Evolutionary conservation across 2,329 filamentous ascomycete genomes (phyloP), one percentile per base, ranked within the genome.

Genomic region (Aspergillus sp.): DNA sequence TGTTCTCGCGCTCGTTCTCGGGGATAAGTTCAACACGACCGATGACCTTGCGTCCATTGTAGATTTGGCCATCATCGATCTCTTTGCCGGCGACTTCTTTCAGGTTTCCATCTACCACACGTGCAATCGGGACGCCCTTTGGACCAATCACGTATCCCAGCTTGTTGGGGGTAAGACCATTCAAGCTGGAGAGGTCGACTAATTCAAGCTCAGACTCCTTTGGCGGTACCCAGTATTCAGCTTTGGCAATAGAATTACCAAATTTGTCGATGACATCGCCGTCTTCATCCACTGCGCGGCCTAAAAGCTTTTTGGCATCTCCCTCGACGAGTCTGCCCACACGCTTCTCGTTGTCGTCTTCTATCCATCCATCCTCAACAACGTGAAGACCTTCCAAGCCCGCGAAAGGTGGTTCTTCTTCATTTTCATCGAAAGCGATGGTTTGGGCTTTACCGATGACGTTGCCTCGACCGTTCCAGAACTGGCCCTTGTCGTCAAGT

Each of bases 391-490:
- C 68, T 31, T 75, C 65, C 2, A 74, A 56, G 10, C 71, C 73
- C 11, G 73, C 62, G 42, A 76, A 68, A 6, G 67, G 64, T 6
- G 65, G 62, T 45, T 72, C 69, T 4, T 62, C 56, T 10, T 66
- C 65, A 10, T 59, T 52, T 0, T 71, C 68, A 43, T 69, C 62
- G 11, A 65, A 43, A 4, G 67, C 62, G 3, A 69, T 53, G 0
- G 67, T 63, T 48, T 78, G 71, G 49, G 82, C 78, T 50, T 76
- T 77, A 33, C 81, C 82, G 48, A 85, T 74, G 49, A 85, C 72
- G 35, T 82, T 81, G 36, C 81, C 81, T 37, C 79, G 75, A 60
- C 75, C 79, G 59, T 83, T 81, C 57, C 83, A 72, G 44, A 85
- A 78, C 55, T 84, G 81, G 13, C 81, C 81, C 62, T 82, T 72